These are phyloP conservation scores for Colletotrichum caudatum DNA, from an alignment of 2,329 filamentous ascomycete species.

Conservation along the genomic window DNA sequence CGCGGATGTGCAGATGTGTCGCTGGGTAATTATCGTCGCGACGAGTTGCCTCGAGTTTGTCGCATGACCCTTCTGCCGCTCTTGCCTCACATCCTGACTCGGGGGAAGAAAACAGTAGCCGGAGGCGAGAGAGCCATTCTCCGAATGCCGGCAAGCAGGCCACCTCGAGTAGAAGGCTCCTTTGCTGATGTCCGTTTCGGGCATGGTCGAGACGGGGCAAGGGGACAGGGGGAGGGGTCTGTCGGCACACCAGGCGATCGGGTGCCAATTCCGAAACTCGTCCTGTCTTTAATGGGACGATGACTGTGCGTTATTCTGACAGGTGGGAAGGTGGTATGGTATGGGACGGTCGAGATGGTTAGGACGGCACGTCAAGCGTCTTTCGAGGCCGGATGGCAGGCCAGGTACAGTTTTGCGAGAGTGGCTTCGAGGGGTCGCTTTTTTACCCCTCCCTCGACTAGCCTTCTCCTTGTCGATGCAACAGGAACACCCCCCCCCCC, in stretches of 20 bases:
- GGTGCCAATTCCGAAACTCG: constrained; percentile 20
- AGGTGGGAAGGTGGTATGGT: not conserved
- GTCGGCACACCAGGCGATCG: constrained; percentile 13
- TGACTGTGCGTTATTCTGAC: constrained; percentile 19
- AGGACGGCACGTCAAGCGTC: not conserved
- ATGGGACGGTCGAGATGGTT: constrained; percentile 17
- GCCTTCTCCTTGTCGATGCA: not conserved
- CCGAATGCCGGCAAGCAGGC: not conserved
- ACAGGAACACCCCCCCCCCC: not conserved
- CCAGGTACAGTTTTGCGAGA: constrained; percentile 13
- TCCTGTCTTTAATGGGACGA: constrained; percentile 31
- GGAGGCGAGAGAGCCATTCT: not conserved
- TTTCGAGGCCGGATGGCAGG: constrained; percentile 36
- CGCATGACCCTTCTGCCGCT: not conserved
- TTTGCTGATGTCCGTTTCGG: constrained; percentile 26
- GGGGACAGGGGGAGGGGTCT: not conserved
- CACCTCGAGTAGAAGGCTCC: constrained; percentile 21
- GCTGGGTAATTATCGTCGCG: constrained; percentile 15
- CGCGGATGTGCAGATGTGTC: constrained; percentile 18
- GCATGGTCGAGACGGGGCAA: not conserved
- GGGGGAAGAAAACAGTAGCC: not conserved
- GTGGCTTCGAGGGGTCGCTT: not conserved
- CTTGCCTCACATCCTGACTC: constrained; percentile 13
- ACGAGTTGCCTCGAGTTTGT: constrained; percentile 20
- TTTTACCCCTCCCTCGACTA: constrained; percentile 5